phyloP scores from a whole-genome alignment of 2,329 filamentous ascomycete species.

The Botrytis pseudocinerea region DNA sequence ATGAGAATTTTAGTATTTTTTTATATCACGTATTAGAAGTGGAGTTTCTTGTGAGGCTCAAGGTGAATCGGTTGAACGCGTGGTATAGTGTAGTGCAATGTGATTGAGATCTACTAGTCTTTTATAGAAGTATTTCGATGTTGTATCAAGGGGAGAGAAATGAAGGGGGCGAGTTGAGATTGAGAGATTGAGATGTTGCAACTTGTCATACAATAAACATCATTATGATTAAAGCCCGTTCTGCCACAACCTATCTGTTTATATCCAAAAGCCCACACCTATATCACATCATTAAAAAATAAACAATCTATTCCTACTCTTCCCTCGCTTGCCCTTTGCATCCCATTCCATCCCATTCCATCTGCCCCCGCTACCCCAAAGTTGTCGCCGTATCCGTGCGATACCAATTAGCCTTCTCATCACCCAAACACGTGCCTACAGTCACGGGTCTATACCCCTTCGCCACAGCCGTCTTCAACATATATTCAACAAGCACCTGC shows the following conservation, averaged over 20 bases:
- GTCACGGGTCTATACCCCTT: constrained; percentile 45
- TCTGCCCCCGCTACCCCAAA: background rate
- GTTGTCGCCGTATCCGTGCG: constrained; percentile 25
- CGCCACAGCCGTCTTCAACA: constrained; percentile 36
- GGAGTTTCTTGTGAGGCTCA: background rate
- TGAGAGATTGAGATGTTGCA: background rate
- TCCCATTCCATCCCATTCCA: background rate
- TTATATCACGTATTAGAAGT: background rate
- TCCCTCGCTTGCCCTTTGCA: background rate
- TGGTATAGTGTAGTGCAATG: background rate
- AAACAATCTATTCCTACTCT: too few relatives aligned
- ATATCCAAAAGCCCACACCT: background rate
- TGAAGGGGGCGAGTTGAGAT: background rate
- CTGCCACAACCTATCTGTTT: background rate
- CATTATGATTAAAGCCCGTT: background rate
- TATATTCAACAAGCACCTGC: constrained; percentile 37
- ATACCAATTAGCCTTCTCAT: constrained; percentile 46
- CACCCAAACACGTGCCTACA: constrained; percentile 48
- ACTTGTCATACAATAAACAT: background rate
- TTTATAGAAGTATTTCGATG: background rate
- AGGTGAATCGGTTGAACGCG: background rate
- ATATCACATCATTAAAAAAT: background rate
- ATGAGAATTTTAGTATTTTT: background rate
- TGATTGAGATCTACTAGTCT: background rate
- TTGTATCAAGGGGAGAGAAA: background rate